These are phyloP conservation scores for Penicillium robsamsonii DNA, from an alignment of 495 filamentous ascomycete genomes.

Conservation along the genomic window DNA sequence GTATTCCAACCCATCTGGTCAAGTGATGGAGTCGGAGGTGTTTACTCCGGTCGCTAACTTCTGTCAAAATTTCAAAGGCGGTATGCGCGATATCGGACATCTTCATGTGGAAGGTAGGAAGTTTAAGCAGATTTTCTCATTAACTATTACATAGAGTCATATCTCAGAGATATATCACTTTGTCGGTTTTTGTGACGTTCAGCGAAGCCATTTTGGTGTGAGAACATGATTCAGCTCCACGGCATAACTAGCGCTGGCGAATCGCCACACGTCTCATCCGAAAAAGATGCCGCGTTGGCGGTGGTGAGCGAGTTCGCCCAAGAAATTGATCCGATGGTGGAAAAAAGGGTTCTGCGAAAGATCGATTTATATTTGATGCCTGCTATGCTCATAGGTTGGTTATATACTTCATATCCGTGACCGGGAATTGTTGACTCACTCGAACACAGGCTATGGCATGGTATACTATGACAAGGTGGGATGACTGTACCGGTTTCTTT, in stretches of 20 bases:
- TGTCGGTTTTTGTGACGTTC: not conserved
- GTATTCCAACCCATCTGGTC: too few relatives aligned
- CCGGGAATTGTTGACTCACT: not conserved
- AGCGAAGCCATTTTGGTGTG: not conserved
- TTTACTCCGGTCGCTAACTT: not conserved
- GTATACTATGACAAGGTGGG: slow-evolving; percentile 76
- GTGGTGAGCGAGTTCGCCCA: slow-evolving; percentile 52
- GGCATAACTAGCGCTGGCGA: slow-evolving; percentile 15
- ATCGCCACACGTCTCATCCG: slow-evolving; percentile 18
- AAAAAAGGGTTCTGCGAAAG: slow-evolving; percentile 60
- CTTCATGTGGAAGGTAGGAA: slow-evolving; percentile 19
- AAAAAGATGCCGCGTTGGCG: slow-evolving; percentile 47
- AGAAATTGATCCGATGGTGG: slow-evolving; percentile 51
- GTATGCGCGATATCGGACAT: slow-evolving; percentile 20
- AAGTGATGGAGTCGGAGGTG: too few relatives aligned
- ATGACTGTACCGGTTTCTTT: not conserved
- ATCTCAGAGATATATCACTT: too few relatives aligned
- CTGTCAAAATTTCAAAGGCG: slow-evolving; percentile 6
- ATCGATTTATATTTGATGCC: slow-evolving; percentile 71
- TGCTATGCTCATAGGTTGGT: slow-evolving; percentile 62
- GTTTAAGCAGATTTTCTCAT: slow-evolving; percentile 17
- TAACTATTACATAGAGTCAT: too few relatives aligned
- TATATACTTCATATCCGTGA: not conserved
- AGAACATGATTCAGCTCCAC: slow-evolving; percentile 25
- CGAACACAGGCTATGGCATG: slow-evolving; percentile 56